Conservation (phyloP, 2,329 filamentous ascomycete species). For the Thelonectria rubi region DNA sequence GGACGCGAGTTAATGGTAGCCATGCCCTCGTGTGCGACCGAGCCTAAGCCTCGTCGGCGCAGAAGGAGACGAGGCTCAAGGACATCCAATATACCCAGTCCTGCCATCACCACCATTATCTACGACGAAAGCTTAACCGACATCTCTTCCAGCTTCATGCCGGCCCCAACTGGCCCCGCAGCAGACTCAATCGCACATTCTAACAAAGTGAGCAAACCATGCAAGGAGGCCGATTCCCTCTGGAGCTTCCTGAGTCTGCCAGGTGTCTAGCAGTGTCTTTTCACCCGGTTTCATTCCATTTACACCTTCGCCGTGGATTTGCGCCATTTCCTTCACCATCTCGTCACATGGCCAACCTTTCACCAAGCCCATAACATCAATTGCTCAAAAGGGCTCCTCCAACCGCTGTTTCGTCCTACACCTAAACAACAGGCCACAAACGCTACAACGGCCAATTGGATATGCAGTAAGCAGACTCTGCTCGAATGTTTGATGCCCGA, state of each 20-base stretch:
- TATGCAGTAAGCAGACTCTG: conserved; percentile 10
- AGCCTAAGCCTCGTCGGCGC: conserved; percentile 1
- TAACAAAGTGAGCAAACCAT: conserved; percentile 18
- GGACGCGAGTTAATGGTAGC: conserved; percentile 68
- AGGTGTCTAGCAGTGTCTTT: conserved; percentile 42
- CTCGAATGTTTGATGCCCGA: background rate
- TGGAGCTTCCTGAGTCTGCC: conserved; percentile 51
- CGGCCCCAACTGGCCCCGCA: conserved; percentile 38
- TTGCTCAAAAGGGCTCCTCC: conserved; percentile 8
- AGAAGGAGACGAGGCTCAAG: background rate
- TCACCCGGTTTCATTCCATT: background rate
- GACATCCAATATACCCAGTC: conserved; percentile 23
- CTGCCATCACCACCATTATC: conserved; percentile 48
- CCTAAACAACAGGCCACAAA: background rate
- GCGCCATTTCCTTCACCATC: background rate
- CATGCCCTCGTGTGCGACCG: conserved; percentile 24
- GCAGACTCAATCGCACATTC: conserved; percentile 31
- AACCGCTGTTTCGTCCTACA: background rate
- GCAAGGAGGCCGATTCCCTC: conserved; percentile 40
- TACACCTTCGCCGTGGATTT: background rate
- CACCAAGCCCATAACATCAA: background rate
- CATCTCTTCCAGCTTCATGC: conserved; percentile 40
- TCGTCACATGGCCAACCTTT: background rate
- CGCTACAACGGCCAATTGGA: background rate
- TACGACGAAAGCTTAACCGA: conserved; percentile 51